These are phyloP conservation scores for Radiomyces spectabilis DNA, from an alignment of 192 early-diverging fungal genomes.

Conservation along the genomic window DNA sequence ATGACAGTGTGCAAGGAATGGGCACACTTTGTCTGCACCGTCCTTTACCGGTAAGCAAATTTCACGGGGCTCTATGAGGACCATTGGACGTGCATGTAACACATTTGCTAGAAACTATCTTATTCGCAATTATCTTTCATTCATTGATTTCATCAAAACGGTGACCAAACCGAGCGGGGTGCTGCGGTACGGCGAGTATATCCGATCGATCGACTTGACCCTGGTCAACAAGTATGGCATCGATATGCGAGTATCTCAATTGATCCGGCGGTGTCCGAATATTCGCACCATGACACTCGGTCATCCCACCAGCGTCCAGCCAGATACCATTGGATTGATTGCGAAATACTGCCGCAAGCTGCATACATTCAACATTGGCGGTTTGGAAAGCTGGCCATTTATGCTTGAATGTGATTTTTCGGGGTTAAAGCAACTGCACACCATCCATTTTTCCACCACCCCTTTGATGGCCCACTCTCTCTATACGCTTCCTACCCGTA, in stretches of 20 bases:
- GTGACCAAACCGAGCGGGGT: neutral
- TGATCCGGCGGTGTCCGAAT: neutral
- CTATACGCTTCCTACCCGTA: neutral
- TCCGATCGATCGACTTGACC: neutral
- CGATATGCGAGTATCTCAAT: neutral
- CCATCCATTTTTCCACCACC: neutral
- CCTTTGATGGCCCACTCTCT: neutral
- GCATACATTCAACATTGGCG: neutral
- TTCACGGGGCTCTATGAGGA: neutral
- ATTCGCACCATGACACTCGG: neutral
- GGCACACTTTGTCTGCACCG: neutral
- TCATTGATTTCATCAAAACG: neutral
- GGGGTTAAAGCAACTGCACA: neutral
- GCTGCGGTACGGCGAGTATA: constrained; percentile 1
- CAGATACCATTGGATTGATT: neutral
- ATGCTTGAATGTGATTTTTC: neutral
- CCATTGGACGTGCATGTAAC: neutral
- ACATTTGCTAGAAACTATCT: neutral
- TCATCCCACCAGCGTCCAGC: neutral
- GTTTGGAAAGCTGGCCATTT: neutral
- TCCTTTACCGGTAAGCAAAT: neutral
- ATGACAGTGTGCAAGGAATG: neutral
- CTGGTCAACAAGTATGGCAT: constrained; percentile 3
- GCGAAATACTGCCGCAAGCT: neutral
- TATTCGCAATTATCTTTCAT: neutral